Conservation (phyloP, 805 yeast species). For the Nadsonia fulvescens region DNA sequence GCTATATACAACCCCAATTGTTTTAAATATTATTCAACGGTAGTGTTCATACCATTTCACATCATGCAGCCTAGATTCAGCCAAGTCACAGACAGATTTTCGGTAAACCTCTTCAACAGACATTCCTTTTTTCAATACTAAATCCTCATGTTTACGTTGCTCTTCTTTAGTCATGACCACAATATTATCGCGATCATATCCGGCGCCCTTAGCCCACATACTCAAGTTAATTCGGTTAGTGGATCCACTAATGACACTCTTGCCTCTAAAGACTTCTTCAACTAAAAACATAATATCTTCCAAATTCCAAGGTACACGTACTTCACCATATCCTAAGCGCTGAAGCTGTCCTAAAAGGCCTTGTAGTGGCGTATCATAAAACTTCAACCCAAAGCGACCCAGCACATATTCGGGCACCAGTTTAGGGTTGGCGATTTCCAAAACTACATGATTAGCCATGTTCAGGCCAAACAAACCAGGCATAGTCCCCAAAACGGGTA, state of each 20-base stretch:
- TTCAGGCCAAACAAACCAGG: constrained; percentile 93
- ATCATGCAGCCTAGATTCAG: constrained; percentile 17
- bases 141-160: constrained; percentile 59
- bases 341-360: constrained; percentile 75
- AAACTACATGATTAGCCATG: constrained; percentile 67
- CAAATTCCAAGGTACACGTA: constrained; percentile 45
- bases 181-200: constrained; percentile 55
- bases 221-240: constrained; percentile 67
- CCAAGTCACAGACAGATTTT: constrained; percentile 34
- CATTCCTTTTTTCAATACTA: constrained; percentile 55
- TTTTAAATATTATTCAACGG: too few species aligned
- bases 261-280: constrained; percentile 87
- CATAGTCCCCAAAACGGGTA: constrained; percentile 92
- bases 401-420: constrained; percentile 20
- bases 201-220: constrained; percentile 61
- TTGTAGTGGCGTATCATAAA: constrained; percentile 70
- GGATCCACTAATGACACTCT: constrained; percentile 70
- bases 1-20: too few species aligned
- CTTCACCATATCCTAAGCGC: constrained; percentile 45
- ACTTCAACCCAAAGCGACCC: constrained; percentile 70
- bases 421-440: constrained; percentile 59
- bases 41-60: too few species aligned
- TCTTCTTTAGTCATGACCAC: constrained; percentile 83
- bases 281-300: constrained; percentile 62
- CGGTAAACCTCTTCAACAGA: constrained; percentile 43